Evolutionary conservation across 1,284 basidiomycete species (phyloP), one percentile per base, ranked within the genome.

Genomic region (Mycosarcoma mackinlayi): DNA sequence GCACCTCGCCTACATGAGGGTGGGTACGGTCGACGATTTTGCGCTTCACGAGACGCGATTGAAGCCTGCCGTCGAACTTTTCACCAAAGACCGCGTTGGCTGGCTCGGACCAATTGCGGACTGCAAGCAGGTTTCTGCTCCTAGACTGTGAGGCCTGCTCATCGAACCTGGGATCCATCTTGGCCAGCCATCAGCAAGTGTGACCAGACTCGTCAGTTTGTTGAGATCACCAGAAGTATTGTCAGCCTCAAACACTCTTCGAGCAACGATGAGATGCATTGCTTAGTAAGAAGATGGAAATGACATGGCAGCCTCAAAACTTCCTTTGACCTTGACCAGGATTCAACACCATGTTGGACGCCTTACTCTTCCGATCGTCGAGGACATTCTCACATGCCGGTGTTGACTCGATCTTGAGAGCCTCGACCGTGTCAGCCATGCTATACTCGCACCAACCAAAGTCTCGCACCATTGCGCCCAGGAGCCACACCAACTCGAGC

Each of bases 1-100:
- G 0, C 75, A 73, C 4, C 58, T 48, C 14, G 71, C 42, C 33
- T 73, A 81, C 38, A 25, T 83, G 45, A 53, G 83, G 18, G 60
- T 77, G 9, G 83, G 83, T 7, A 77, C 79, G 3, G 74, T 84
- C 9, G 83, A 84, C 56, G 83, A 84, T 61, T 78, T 80, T 40
- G 49, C 27, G 1, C 54, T 84, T 18, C 72, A 77, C 42, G 79
- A 82, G 37, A 80, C 73, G 2, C 35, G 56, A 18, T 56, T 84
- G 18, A 83, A 70, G 61, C 83, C 83, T 6, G 18, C 48, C 6
- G 48, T 75, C 14, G 83, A 84, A 69, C 45, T 70, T 21, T 84
- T 76, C 45, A 33, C 57, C 16, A 77, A 82, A 47, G 65, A 81
- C 47, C 37, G 83, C 21, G 75, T 73, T 3, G 45, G 25, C 9